Evolutionary conservation across 495 filamentous ascomycete species (phyloP).

Genomic region (Penicillium nucicola): DNA sequence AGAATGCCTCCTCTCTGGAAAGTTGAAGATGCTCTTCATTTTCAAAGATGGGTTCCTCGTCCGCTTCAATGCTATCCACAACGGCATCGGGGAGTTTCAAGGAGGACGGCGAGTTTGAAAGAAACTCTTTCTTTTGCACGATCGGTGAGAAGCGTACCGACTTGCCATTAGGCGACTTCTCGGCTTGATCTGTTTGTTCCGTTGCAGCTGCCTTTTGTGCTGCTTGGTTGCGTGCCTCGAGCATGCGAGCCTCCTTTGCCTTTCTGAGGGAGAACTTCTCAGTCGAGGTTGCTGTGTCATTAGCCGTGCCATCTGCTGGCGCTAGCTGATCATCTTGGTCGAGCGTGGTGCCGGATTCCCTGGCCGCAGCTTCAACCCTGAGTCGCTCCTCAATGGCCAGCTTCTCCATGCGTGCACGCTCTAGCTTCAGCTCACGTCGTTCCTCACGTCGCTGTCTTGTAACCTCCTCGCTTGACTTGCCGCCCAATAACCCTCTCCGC

Average conservation of each 20-base stretch:
- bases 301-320: conserved; percentile 16
- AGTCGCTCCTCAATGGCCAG: conserved; percentile 73
- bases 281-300: conserved; percentile 14
- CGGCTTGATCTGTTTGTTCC: conserved; percentile 3
- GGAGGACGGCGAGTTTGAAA: conserved; percentile 42
- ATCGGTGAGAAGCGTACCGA: conserved; percentile 63
- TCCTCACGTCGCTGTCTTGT: conserved; percentile 77
- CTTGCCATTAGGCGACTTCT: conserved; percentile 42
- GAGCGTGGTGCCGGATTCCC: conserved; percentile 20
- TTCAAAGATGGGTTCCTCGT: conserved; percentile 35
- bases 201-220: conserved; percentile 11
- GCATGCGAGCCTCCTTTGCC: conserved; percentile 35
- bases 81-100: conserved; percentile 10
- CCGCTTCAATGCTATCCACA: conserved; percentile 24
- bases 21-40: conserved; percentile 92
- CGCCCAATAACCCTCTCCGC: conserved; percentile 58
- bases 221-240: conserved; percentile 23
- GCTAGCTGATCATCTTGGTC: conserved; percentile 9
- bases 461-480: conserved; percentile 69
- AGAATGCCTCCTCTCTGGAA: conserved; percentile 87
- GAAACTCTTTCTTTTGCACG: conserved; percentile 54
- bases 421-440: conserved; percentile 79
- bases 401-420: conserved; percentile 79
- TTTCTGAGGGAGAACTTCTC: conserved; percentile 43
- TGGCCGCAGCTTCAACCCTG: conserved; percentile 54